Conservation (phyloP, 805 yeast genomes). For the Kazachstania viticola region DNA sequence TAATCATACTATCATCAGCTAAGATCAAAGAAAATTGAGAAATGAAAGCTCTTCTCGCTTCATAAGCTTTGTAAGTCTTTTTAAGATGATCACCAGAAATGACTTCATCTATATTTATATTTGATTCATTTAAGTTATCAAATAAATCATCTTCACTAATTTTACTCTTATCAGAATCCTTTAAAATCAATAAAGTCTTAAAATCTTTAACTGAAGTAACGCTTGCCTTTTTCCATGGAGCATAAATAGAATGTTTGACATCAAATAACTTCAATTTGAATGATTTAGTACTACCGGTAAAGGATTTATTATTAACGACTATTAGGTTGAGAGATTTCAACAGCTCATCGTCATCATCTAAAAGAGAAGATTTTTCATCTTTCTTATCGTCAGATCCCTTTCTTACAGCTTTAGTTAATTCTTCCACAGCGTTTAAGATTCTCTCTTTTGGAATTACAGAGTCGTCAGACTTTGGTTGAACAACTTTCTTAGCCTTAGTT, state of each 20-base stretch:
- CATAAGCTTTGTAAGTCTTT: constrained; percentile 79
- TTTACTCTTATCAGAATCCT: constrained; percentile 29
- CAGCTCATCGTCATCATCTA: constrained; percentile 47
- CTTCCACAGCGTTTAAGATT: constrained; percentile 45
- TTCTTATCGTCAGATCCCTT: constrained; percentile 12
- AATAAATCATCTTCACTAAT: constrained; percentile 40
- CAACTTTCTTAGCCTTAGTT: constrained; percentile 5
- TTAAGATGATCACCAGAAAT: constrained; percentile 66
- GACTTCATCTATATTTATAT: constrained; percentile 33
- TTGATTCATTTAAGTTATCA: constrained; percentile 47
- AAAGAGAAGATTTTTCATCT: constrained; percentile 19
- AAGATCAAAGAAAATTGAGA: constrained; percentile 64
- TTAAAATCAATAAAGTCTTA: constrained; percentile 29
- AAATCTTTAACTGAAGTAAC: constrained; percentile 26
- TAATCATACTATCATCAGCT: constrained; percentile 72
- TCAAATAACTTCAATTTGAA: constrained; percentile 44
- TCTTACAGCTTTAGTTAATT: constrained; percentile 46
- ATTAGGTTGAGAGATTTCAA: constrained; percentile 42
- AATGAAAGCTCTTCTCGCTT: constrained; percentile 68
- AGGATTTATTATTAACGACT: constrained; percentile 53
- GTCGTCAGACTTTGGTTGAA: constrained; percentile 6
- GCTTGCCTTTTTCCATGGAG: constrained; percentile 21
- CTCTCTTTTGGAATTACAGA: constrained; percentile 21
- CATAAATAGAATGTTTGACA: constrained; percentile 26
- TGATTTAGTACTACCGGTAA: constrained; percentile 39